phyloP scores from a whole-genome alignment of 345 rosid genomes.

The Arabidopsis thaliana region TAIR10.1 NC_003070.9:11712001-11712500 shows the following conservation, averaged over 20 bases:
- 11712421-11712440: conserved; percentile 58
- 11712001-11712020: background rate
- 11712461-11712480: background rate
- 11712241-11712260: conserved; percentile 46
- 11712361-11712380: conserved; percentile 54
- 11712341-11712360: conserved; percentile 38
- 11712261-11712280: conserved; percentile 48
- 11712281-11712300: conserved; percentile 24
- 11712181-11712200: conserved; percentile 34
- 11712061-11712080: conserved; percentile 39
- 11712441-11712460: background rate
- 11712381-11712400: conserved; percentile 34
- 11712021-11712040: conserved; percentile 23
- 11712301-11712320: conserved; percentile 25
- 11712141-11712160: conserved; percentile 39
- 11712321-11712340: conserved; percentile 8
- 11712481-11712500: conserved; percentile 8
- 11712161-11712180: conserved; percentile 16
- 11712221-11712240: conserved; percentile 43
- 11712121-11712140: conserved; percentile 34
- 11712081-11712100: conserved; percentile 42
- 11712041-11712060: conserved; percentile 28
- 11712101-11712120: conserved; percentile 6
- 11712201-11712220: conserved; percentile 46
- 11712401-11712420: conserved; percentile 43